Conservation (phyloP, 106 monocot genomes). For the Allium sativum region DNA sequence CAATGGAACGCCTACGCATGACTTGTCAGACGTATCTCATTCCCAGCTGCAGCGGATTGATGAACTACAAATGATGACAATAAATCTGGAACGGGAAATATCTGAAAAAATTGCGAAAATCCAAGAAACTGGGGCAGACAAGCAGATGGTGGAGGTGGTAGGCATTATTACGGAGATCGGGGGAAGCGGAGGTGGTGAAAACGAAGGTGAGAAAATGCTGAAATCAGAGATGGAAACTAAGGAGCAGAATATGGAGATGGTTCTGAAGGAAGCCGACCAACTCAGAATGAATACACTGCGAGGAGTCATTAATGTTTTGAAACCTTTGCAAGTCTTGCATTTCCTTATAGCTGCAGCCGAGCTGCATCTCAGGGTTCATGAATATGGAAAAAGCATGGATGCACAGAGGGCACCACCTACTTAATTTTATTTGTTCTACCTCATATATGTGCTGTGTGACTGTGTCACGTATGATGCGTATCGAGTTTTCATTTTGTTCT, state of each 20-base stretch:
- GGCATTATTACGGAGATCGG: conserved; percentile 8
- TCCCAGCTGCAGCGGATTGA: conserved; percentile 27
- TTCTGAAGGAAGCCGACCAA: conserved; percentile 16
- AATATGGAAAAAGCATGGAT: conserved; percentile 48
- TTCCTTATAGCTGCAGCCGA: conserved; percentile 60
- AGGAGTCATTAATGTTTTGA: conserved; percentile 27
- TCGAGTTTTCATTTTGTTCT: too few species aligned
- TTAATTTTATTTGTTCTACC: too few species aligned
- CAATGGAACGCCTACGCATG: conserved; percentile 3
- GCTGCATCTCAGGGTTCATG: conserved; percentile 47
- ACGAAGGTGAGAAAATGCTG: too few species aligned
- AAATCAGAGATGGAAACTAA: too few species aligned
- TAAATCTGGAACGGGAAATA: conserved; percentile 25
- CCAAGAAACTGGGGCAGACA: conserved; percentile 37
- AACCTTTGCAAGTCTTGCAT: conserved; percentile 47
- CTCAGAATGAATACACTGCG: conserved; percentile 39
- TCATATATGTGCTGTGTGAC: too few species aligned
- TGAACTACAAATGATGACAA: conserved; percentile 19
- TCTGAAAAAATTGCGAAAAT: conserved; percentile 20
- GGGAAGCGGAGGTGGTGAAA: neutral
- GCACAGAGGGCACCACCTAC: neutral
- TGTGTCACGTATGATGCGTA: too few species aligned
- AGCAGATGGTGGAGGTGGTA: conserved; percentile 31
- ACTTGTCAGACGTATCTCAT: conserved; percentile 25
- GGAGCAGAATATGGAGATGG: too few species aligned